Percentiles rank a stretch among this genome's conserved stretches.
phyloP scores from a whole-genome alignment of 768 basidiomycete genomes.

The Piloderma croceum region DNA sequence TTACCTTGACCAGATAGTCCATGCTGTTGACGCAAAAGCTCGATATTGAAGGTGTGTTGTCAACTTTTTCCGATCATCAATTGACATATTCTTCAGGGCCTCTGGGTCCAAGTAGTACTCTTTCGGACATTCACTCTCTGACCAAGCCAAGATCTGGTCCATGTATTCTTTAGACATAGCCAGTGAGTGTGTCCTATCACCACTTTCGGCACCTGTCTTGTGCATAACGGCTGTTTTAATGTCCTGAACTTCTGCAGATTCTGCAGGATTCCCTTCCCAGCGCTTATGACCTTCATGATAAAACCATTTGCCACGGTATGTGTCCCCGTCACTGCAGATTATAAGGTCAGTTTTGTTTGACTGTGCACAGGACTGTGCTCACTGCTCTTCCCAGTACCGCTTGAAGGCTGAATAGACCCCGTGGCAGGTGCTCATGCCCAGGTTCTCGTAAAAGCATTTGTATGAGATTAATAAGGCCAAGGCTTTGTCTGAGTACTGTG shows the following conservation, averaged over 20 bases:
- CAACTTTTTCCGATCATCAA: constrained; percentile 6
- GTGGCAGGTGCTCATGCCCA: no score
- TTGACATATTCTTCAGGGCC: constrained; percentile 1
- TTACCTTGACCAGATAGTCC: constrained; percentile 29
- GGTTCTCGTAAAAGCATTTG: no score
- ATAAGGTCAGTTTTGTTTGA: no score
- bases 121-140: constrained; percentile 16
- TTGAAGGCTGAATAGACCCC: no score
- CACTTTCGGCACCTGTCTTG: constrained; percentile 14
- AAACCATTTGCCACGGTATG: constrained; percentile 22
- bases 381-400: no score
- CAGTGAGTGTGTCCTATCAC: constrained; percentile 22
- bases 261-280: constrained; percentile 27
- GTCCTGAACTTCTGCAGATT: constrained; percentile 16
- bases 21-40: constrained; percentile 24
- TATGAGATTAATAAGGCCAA: no score
- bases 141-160: constrained; percentile 22
- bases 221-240: constrained; percentile 23
- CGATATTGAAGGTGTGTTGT: constrained; percentile 25
- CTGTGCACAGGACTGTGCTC: no score
- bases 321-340: constrained; percentile 18
- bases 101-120: no score
- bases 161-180: constrained; percentile 30
- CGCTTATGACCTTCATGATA: constrained; percentile 16
- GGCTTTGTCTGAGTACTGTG: no score